Conservation (phyloP, 1,284 basidiomycete genomes). For the Thecaphora thlaspeos region DNA sequence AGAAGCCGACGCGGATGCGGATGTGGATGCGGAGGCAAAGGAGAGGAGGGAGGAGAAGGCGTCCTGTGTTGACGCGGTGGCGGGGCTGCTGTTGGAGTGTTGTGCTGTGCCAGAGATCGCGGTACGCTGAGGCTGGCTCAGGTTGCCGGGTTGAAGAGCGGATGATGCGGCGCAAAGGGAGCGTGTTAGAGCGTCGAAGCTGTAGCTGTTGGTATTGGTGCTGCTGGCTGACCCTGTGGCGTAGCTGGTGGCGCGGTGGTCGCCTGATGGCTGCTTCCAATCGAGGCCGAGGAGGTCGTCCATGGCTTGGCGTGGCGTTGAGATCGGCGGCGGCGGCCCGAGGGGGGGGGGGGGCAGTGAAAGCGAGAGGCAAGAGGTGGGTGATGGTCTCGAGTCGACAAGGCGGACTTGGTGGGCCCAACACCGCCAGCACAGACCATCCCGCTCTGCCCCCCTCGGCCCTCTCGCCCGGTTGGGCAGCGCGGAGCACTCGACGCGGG, state of each 20-base stretch:
- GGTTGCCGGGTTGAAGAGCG: conserved; percentile 4
- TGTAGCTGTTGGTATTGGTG: conserved; percentile 18
- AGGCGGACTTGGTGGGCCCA: no score
- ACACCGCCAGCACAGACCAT: no score
- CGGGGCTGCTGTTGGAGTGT: conserved; percentile 3
- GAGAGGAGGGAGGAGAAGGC: conserved; percentile 51
- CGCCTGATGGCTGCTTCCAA: conserved; percentile 31
- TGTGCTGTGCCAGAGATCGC: no score
- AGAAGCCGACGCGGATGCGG: neutral
- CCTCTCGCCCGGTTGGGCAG: no score
- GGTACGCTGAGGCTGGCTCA: conserved; percentile 19
- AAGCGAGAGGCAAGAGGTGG: no score
- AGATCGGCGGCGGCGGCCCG: no score
- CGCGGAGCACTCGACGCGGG: no score
- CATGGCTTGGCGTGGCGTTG: no score
- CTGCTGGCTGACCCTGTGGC: neutral
- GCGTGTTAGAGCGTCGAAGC: conserved; percentile 38
- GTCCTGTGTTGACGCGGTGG: conserved; percentile 15
- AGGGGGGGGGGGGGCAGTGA: no score
- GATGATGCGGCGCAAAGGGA: conserved; percentile 20
- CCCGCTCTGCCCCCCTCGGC: no score
- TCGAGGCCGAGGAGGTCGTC: conserved; percentile 54
- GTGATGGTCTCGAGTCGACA: no score
- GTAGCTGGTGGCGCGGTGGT: conserved; percentile 2
- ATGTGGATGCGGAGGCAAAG: conserved; percentile 5